Percentiles rank a stretch among this genome's conserved stretches.
phyloP scores from a whole-genome alignment of 1,284 basidiomycete genomes.

The Apiotrichum gamsii region DNA sequence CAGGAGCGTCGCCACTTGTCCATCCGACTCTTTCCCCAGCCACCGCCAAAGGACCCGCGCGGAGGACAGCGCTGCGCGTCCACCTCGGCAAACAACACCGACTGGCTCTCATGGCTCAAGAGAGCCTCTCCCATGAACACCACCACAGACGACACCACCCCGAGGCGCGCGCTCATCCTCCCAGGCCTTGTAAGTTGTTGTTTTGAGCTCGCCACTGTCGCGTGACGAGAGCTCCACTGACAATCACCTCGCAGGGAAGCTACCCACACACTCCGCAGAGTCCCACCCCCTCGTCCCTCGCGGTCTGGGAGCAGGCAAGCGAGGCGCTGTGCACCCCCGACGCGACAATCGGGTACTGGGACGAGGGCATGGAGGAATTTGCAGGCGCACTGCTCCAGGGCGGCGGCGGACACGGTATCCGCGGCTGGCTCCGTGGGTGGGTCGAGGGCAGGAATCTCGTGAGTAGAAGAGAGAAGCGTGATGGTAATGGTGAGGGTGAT shows the following conservation, averaged over 20 bases:
- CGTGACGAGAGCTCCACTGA: not conserved
- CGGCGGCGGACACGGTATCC: slow-evolving; percentile 24
- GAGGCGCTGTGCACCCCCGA: slow-evolving; percentile 42
- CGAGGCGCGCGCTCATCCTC: slow-evolving; percentile 36
- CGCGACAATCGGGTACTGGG: slow-evolving; percentile 40
- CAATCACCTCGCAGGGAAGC: slow-evolving; percentile 33
- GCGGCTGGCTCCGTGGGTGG: slow-evolving; percentile 44
- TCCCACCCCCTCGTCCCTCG: slow-evolving; percentile 39
- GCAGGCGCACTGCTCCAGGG: slow-evolving; percentile 24
- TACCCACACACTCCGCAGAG: slow-evolving; percentile 45
- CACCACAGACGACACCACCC: slow-evolving; percentile 3
- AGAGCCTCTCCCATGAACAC: slow-evolving; percentile 17
- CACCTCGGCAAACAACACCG: slow-evolving; percentile 28
- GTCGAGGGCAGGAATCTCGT: slow-evolving; percentile 43
- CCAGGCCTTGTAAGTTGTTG: slow-evolving; percentile 39
- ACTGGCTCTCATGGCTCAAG: slow-evolving; percentile 39
- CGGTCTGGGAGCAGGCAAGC: slow-evolving; percentile 43
- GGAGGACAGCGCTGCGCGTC: slow-evolving; percentile 21
- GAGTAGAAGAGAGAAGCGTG: slow-evolving; percentile 5
- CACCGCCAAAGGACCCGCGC: slow-evolving; percentile 15
- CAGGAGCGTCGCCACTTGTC: slow-evolving; percentile 10
- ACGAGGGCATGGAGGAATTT: slow-evolving; percentile 38
- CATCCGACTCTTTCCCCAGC: slow-evolving; percentile 18
- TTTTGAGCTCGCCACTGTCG: not conserved
- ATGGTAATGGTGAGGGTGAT: not conserved